These are phyloP conservation scores for Bipolaris bicolor DNA, from an alignment of 2,329 filamentous ascomycete species.

Conservation along the genomic window DNA sequence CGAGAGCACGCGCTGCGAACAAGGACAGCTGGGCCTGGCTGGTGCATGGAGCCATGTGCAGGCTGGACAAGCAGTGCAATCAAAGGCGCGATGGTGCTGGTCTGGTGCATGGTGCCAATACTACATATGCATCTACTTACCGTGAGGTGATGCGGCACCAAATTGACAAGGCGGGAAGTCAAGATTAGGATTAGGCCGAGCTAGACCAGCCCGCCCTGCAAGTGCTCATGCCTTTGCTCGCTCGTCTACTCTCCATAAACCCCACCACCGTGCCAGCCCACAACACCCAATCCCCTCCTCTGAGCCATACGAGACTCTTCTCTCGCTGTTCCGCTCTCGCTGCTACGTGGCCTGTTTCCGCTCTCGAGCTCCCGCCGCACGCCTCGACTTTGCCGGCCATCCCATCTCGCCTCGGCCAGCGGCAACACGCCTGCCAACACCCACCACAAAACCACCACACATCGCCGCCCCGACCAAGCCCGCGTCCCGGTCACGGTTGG, in stretches of 20 bases:
- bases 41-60: neutral
- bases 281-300: conserved; percentile 3
- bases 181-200: conserved; percentile 7
- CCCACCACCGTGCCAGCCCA: conserved; percentile 8
- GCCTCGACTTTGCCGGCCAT: conserved; percentile 1
- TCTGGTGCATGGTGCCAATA: neutral
- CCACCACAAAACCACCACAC: neutral
- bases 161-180: conserved; percentile 14
- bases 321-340: neutral
- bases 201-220: conserved; percentile 13
- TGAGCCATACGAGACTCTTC: conserved; percentile 1
- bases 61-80: neutral
- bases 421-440: conserved; percentile 13
- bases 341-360: neutral
- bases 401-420: conserved; percentile 6
- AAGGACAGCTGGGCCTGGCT: neutral
- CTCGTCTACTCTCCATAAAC: conserved; percentile 10
- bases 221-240: conserved; percentile 16
- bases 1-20: neutral
- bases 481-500: conserved; percentile 14
- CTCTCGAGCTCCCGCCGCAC: conserved; percentile 1
- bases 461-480: conserved; percentile 6
- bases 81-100: neutral
- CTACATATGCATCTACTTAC: neutral
- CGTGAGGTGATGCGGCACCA: conserved; percentile 5